Conservation (phyloP, 306 rosid genomes). For the Ormosia semicastrata region DNA sequence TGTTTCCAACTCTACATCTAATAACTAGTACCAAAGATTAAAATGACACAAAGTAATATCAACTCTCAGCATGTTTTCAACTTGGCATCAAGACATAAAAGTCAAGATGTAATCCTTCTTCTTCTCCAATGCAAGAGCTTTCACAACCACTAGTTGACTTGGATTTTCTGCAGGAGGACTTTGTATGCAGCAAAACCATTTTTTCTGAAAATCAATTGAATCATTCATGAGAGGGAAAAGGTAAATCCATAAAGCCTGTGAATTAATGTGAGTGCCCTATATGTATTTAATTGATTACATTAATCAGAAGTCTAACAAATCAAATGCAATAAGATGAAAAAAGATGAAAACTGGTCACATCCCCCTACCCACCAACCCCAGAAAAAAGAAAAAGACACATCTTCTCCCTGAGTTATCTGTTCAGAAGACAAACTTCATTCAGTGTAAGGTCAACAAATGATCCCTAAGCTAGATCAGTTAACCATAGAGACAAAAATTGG, state of each 20-base stretch:
- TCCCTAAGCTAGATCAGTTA: background rate
- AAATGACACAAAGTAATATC: no score
- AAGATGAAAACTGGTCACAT: background rate
- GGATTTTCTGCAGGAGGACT: constrained; percentile 51
- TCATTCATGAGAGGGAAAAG: constrained; percentile 4
- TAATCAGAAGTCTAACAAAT: background rate
- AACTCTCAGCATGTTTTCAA: no score
- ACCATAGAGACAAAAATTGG: background rate
- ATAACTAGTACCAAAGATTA: no score
- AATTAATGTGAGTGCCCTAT: background rate
- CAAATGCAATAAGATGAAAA: background rate
- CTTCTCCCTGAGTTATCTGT: background rate
- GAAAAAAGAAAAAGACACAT: background rate
- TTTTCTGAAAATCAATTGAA: background rate
- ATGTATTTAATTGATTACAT: background rate
- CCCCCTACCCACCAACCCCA: background rate
- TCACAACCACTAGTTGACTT: no score
- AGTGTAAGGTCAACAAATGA: background rate
- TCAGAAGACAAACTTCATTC: background rate
- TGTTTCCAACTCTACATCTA: no score
- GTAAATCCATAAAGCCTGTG: background rate
- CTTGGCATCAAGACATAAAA: no score
- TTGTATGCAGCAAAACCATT: constrained; percentile 56
- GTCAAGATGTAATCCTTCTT: no score
- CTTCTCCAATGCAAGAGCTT: no score